Percentiles rank a stretch among this genome's conserved stretches.
These are phyloP conservation scores for Phytophthora foliorum DNA, from an alignment of 352 stramenopile genomes.

Conservation along the genomic window DNA sequence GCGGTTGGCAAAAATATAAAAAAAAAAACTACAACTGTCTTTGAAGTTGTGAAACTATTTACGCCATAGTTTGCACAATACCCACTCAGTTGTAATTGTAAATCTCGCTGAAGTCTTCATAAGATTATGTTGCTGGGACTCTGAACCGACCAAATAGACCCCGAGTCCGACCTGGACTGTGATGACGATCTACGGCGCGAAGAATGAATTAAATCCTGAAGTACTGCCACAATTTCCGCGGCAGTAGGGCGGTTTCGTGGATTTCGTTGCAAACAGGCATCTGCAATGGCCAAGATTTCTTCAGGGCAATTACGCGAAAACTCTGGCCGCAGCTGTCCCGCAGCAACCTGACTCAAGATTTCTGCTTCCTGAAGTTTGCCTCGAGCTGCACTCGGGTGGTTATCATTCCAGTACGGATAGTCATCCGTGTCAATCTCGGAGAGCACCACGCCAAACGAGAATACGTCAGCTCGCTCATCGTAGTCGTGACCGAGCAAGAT, in stretches of 20 bases:
- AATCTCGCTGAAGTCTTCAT: conserved; percentile 5
- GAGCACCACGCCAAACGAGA: conserved; percentile 59
- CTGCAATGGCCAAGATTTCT: conserved; percentile 52
- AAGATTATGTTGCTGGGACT: conserved; percentile 36
- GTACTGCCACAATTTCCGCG: conserved; percentile 47
- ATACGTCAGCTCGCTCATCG: conserved; percentile 61
- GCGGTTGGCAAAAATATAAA: no score
- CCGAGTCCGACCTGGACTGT: conserved; percentile 24
- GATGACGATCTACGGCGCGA: conserved; percentile 23
- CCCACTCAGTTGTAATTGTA: no score
- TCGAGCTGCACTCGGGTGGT: conserved; percentile 33
- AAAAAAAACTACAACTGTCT: no score
- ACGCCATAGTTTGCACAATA: no score
- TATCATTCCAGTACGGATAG: conserved; percentile 64
- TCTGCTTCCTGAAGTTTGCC: conserved; percentile 56
- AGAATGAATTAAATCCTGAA: conserved; percentile 52
- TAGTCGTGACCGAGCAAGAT: conserved; percentile 58
- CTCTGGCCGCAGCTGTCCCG: conserved; percentile 44
- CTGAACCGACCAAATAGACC: conserved; percentile 42
- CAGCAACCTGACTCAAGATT: conserved; percentile 59
- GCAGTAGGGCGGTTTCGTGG: conserved; percentile 58
- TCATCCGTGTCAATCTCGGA: conserved; percentile 63
- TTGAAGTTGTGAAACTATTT: no score
- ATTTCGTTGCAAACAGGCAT: conserved; percentile 54
- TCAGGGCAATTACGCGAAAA: conserved; percentile 56